Evolutionary conservation across 169 alveolate genomes (phyloP).

Genomic region (Perkinsus marinus): DNA sequence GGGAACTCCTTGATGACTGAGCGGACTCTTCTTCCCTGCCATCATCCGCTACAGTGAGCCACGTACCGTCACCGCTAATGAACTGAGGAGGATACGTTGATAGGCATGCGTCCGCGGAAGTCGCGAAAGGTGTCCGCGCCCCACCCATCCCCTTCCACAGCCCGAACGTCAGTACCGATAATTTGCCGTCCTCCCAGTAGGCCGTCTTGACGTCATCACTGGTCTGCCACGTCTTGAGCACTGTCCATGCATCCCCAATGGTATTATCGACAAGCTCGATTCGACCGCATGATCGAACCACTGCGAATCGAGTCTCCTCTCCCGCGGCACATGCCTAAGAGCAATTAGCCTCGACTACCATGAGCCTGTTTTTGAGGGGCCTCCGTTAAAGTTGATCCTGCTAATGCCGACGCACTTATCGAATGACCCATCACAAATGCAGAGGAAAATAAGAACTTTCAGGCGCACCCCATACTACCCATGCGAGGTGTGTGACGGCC

Average conservation of each 20-base stretch:
- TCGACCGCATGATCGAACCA: neutral
- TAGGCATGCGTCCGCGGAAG: too few relatives aligned
- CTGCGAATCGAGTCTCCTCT: neutral
- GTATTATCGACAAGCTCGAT: neutral
- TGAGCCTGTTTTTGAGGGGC: too few relatives aligned
- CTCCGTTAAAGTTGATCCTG: too few relatives aligned
- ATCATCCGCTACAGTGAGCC: neutral
- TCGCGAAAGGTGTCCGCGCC: too few relatives aligned
- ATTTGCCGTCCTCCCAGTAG: neutral
- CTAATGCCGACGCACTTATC: too few relatives aligned
- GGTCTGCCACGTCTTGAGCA: neutral
- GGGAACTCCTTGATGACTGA: neutral
- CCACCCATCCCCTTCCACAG: too few relatives aligned
- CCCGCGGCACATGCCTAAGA: neutral
- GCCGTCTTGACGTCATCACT: neutral
- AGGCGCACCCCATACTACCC: neutral
- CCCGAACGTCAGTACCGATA: neutral
- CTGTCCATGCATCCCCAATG: neutral
- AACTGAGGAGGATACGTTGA: neutral
- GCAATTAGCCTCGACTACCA: too few relatives aligned
- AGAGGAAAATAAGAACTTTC: too few relatives aligned
- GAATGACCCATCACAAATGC: too few relatives aligned
- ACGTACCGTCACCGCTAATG: neutral
- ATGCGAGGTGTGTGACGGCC: neutral
- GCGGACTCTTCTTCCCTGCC: neutral